These are phyloP conservation scores for Lachancea nothofagi DNA, from an alignment of 805 yeast genomes.

Conservation along the genomic window DNA sequence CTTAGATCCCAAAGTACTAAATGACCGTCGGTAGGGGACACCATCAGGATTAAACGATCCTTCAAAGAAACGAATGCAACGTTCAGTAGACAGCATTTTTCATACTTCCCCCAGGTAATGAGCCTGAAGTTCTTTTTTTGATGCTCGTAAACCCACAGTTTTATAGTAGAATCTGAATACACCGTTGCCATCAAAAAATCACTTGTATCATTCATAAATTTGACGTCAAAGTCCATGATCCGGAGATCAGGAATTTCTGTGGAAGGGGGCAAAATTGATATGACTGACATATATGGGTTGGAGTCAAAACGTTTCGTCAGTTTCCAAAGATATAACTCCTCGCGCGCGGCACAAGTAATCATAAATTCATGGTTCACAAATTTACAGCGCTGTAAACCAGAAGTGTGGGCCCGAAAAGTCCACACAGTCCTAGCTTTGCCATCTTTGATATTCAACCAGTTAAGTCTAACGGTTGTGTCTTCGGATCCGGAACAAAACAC, in stretches of 20 bases:
- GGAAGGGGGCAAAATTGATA: constrained; percentile 50
- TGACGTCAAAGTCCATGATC: constrained; percentile 75
- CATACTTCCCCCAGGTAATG: constrained; percentile 48
- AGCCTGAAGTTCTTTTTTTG: constrained; percentile 36
- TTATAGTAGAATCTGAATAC: constrained; percentile 79
- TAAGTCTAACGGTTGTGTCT: constrained; percentile 73
- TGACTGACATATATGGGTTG: constrained; percentile 43
- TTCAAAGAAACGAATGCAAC: constrained; percentile 41
- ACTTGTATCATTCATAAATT: constrained; percentile 32
- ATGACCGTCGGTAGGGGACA: constrained; percentile 82
- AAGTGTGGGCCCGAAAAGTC: constrained; percentile 74
- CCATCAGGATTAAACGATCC: constrained; percentile 36
- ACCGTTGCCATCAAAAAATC: constrained; percentile 49
- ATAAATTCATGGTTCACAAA: constrained; percentile 48
- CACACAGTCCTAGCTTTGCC: constrained; percentile 47
- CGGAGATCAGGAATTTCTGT: constrained; percentile 72
- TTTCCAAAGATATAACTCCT: constrained; percentile 82
- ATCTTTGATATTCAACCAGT: constrained; percentile 28
- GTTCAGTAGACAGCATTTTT: constrained; percentile 72
- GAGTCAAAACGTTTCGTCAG: constrained; percentile 35
- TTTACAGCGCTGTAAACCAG: constrained; percentile 76
- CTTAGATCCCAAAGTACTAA: constrained; percentile 57
- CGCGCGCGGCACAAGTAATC: constrained; percentile 71
- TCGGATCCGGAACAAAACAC: constrained; percentile 72
- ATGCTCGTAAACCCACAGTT: constrained; percentile 52